Conservation (phyloP, 495 filamentous ascomycete species). For the Rostrohypoxylon terebratum region DNA sequence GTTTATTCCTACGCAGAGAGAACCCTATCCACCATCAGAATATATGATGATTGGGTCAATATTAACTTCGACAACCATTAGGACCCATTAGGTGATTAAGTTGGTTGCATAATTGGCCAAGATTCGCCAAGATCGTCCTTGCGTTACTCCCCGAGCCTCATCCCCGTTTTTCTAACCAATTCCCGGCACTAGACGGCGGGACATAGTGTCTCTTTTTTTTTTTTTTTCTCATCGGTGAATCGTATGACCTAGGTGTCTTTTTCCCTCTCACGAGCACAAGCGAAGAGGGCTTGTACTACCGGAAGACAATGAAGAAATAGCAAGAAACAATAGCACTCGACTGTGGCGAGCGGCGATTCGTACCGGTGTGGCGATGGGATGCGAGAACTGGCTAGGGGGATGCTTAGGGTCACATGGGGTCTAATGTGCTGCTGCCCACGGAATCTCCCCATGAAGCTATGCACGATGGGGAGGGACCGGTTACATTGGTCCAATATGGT, state of each 20-base stretch:
- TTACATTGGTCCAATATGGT: slow-evolving; percentile 31
- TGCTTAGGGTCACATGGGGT: slow-evolving; percentile 46
- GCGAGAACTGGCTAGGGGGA: slow-evolving; percentile 37
- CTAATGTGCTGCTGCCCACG: slow-evolving; percentile 38
- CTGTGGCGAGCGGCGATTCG: slow-evolving; percentile 41
- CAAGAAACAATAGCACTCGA: slow-evolving; percentile 1
- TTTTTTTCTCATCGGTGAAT: slow-evolving; percentile 24
- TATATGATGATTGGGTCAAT: slow-evolving; percentile 16
- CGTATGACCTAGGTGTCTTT: slow-evolving; percentile 5
- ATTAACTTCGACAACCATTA: slow-evolving; percentile 23
- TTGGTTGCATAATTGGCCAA: slow-evolving; percentile 21
- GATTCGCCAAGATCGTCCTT: slow-evolving; percentile 34
- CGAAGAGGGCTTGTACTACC: slow-evolving; percentile 36
- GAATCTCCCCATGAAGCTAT: slow-evolving; percentile 25
- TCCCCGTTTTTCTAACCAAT: slow-evolving; percentile 3
- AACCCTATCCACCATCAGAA: slow-evolving; percentile 29
- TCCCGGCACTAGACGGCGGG: slow-evolving; percentile 30
- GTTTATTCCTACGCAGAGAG: slow-evolving; percentile 9
- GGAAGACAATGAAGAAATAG: slow-evolving; percentile 26
- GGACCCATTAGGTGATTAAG: slow-evolving; percentile 13
- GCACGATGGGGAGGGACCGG: slow-evolving; percentile 29
- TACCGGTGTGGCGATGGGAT: slow-evolving; percentile 48
- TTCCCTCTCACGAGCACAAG: background rate
- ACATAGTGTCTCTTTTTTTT: slow-evolving; percentile 3
- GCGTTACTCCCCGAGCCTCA: slow-evolving; percentile 35